phyloP scores from a whole-genome alignment of 805 yeast species.

The Suhomyces xylopsoci region DNA sequence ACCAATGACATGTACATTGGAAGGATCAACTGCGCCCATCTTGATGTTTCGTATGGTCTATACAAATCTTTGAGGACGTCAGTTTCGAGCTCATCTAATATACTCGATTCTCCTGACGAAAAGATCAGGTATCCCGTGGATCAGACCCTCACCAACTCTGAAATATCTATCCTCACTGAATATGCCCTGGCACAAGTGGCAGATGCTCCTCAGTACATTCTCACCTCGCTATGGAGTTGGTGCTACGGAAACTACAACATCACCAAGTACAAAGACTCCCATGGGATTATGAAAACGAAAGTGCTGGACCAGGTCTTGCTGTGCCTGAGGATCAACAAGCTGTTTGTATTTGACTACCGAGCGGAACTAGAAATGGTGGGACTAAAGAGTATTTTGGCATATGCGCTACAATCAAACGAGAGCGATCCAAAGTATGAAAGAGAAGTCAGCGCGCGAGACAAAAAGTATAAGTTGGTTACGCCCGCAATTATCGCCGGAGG shows the following conservation, averaged over 20 bases:
- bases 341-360: slow-evolving; percentile 45
- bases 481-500: slow-evolving; percentile 27
- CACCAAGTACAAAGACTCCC: slow-evolving; percentile 10
- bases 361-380: slow-evolving; percentile 38
- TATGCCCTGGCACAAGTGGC: slow-evolving; percentile 47
- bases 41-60: slow-evolving; percentile 52
- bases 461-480: slow-evolving; percentile 19
- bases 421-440: slow-evolving; percentile 11
- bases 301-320: slow-evolving; percentile 20
- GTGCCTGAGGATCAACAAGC: slow-evolving; percentile 15
- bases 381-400: slow-evolving; percentile 43
- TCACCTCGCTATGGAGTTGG: slow-evolving; percentile 41
- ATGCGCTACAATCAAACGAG: slow-evolving; percentile 37
- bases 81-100: slow-evolving; percentile 11
- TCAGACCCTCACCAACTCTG: slow-evolving; percentile 45
- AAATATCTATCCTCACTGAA: slow-evolving; percentile 41
- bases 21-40: slow-evolving; percentile 48
- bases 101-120: neutral
- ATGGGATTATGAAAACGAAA: slow-evolving; percentile 12
- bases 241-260: slow-evolving; percentile 42
- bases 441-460: slow-evolving; percentile 13
- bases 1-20: slow-evolving; percentile 23
- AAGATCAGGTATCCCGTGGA: slow-evolving; percentile 21
- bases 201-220: slow-evolving; percentile 47
- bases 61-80: slow-evolving; percentile 42